Evolutionary conservation across 192 early-diverging fungal genomes (phyloP).

Genomic region (Backusella westeae): DNA sequence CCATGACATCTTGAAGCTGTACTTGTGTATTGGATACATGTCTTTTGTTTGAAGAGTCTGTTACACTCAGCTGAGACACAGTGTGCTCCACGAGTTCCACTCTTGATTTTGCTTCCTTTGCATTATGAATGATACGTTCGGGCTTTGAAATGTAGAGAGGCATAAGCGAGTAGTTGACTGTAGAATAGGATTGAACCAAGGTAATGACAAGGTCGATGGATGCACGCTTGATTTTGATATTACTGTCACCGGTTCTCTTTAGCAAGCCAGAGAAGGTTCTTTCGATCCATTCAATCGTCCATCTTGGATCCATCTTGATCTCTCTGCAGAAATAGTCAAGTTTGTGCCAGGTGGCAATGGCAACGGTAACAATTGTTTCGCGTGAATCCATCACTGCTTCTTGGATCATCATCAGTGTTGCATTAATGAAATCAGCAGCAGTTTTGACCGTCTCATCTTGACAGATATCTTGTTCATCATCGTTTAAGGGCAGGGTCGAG

Average conservation of each 20-base stretch:
- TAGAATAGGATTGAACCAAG: slow-evolving; percentile 11
- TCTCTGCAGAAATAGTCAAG: slow-evolving; percentile 13
- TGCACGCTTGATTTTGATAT: slow-evolving; percentile 2
- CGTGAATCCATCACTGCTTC: slow-evolving; percentile 28
- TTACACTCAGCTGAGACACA: slow-evolving; percentile 5
- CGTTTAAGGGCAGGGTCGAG: neutral
- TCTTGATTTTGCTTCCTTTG: slow-evolving; percentile 18
- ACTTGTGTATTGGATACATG: neutral
- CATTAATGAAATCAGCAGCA: slow-evolving; percentile 12
- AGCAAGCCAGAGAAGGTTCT: slow-evolving; percentile 18
- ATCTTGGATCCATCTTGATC: neutral
- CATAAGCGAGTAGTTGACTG: neutral
- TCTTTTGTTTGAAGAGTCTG: neutral
- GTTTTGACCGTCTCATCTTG: neutral
- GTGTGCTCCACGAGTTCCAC: slow-evolving; percentile 20
- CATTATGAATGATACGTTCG: slow-evolving; percentile 21
- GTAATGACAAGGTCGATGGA: slow-evolving; percentile 11
- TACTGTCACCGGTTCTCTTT: slow-evolving; percentile 15
- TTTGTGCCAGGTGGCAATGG: slow-evolving; percentile 19
- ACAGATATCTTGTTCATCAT: slow-evolving; percentile 5
- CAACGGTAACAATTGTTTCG: slow-evolving; percentile 14
- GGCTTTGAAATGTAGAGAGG: slow-evolving; percentile 16
- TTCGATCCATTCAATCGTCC: slow-evolving; percentile 6
- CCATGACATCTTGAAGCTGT: slow-evolving; percentile 10
- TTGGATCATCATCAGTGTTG: slow-evolving; percentile 20